Conservation (phyloP, 345 rosid species). For the Populus tremula region DNA sequence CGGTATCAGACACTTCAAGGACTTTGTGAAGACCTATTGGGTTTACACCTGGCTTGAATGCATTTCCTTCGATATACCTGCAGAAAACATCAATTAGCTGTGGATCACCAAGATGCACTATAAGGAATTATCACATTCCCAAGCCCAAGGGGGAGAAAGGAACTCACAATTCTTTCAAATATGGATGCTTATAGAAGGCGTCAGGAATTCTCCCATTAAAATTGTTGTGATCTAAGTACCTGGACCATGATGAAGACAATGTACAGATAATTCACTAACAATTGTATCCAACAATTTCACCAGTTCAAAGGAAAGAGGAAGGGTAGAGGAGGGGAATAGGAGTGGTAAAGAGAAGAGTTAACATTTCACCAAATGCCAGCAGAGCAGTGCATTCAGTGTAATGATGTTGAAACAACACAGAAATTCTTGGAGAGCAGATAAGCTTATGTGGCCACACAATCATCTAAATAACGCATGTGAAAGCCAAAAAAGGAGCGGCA, state of each 20-base stretch:
- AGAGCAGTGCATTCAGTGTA: background rate
- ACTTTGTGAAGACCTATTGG: conserved; percentile 64
- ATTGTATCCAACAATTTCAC: background rate
- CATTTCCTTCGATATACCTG: conserved; percentile 81
- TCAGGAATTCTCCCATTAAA: conserved; percentile 69
- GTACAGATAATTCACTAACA: background rate
- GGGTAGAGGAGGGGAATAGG: background rate
- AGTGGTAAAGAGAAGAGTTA: background rate
- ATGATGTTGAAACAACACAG: background rate
- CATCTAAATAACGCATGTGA: background rate
- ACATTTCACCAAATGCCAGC: background rate
- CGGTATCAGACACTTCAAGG: conserved; percentile 67
- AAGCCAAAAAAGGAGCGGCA: background rate
- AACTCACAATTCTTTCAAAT: conserved; percentile 72
- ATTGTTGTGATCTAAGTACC: conserved; percentile 82
- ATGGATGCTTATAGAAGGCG: conserved; percentile 60
- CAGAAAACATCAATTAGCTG: conserved; percentile 3
- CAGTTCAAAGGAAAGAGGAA: background rate
- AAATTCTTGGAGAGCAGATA: background rate
- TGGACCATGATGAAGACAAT: conserved; percentile 20
- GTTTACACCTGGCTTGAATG: conserved; percentile 55
- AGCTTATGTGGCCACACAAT: background rate
- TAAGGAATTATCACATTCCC: background rate
- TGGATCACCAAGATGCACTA: background rate
- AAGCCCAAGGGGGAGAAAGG: background rate